Percentiles rank a stretch among this genome's conserved stretches.
Conservation (phyloP, 2,329 filamentous ascomycete species). For the Cladosporium sp. region DNA sequence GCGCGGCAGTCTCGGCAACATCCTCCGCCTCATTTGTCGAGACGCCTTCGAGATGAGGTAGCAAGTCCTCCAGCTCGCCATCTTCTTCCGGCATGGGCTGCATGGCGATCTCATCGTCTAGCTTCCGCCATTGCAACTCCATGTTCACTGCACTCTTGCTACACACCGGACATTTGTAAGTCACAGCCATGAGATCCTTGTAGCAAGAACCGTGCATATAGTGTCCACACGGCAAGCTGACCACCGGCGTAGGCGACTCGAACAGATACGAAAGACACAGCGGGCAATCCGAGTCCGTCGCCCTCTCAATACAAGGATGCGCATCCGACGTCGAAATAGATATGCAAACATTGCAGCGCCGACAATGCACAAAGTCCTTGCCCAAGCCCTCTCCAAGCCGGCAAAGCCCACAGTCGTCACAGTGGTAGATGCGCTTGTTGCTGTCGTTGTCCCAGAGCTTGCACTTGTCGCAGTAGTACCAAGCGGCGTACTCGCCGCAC, state of each 20-base stretch:
- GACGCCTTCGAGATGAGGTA: constrained; percentile 25
- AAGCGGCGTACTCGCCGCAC: constrained; percentile 76
- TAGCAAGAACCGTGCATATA: constrained; percentile 93
- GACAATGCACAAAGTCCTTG: constrained; percentile 98
- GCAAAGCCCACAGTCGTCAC: constrained; percentile 93
- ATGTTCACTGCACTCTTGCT: constrained; percentile 97
- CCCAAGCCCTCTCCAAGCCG: constrained; percentile 85
- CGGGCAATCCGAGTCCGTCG: constrained; percentile 92
- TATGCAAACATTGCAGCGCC: constrained; percentile 94
- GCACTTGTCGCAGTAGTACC: constrained; percentile 92
- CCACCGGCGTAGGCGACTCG: constrained; percentile 81
- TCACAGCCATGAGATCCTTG: constrained; percentile 79
- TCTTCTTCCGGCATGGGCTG: constrained; percentile 79
- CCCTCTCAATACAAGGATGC: constrained; percentile 91
- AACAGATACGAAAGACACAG: constrained; percentile 98
- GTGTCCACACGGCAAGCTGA: constrained; percentile 94
- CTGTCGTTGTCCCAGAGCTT: constrained; percentile 96
- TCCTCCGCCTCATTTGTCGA: constrained; percentile 9
- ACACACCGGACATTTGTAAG: constrained; percentile 96
- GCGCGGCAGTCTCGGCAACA: constrained; percentile 8
- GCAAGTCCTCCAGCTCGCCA: constrained; percentile 32
- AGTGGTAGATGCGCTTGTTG: constrained; percentile 92
- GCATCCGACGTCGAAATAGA: constrained; percentile 80
- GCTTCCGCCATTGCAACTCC: constrained; percentile 88
- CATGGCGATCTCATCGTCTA: constrained; percentile 80